Evolutionary conservation across 495 filamentous ascomycete species (phyloP), one percentile per base, ranked within the genome.

Genomic region (Talaromyces ruber): DNA sequence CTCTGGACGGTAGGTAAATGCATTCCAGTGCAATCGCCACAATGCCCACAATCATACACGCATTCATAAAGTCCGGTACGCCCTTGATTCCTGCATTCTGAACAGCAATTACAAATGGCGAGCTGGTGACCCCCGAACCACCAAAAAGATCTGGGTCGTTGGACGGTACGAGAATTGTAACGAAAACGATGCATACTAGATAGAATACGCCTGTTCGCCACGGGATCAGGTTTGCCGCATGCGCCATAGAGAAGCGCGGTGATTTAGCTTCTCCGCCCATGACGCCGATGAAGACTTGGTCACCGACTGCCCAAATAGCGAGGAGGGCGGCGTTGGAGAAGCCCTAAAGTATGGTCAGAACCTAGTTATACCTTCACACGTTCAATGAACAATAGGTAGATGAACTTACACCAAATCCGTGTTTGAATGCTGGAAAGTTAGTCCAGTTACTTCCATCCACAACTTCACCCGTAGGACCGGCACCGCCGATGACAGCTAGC

Each of bases 31-130:
- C 71, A 58, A 74, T 71, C 4, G 66, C 71, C 3, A 64, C 51
- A 21, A 74, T 63, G n/a, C 66, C 70, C 21, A 65, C 63, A 16
- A 76, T 64, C 26, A 76, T 72, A 22, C 60, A 62, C 11, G 62
- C 69, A 21, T 76, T 76, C 39, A 76, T 47, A 12, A 76, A 45
- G 22, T 65, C 59, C 5, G 71, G 64, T 24, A 74, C 60, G 8
- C 63, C 69, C 0, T 56, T 52, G 26, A 76, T 73, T 1, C 67
- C 66, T 14, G 68, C 66, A 1, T 65, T n/a, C 4, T 68, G 32
- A 21, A 74, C 63, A 5, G 72, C 71, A 59, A 76, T 69, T 28
- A 76, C 66, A 22, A 76, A 75, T 16, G 72, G 72, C 11, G 71
- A 74, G 0, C 74, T 73, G 7, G 72, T 72, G 1, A 74, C 71